Evolutionary conservation across 768 basidiomycete genomes (phyloP).

Genomic region (Suillus decipiens): DNA sequence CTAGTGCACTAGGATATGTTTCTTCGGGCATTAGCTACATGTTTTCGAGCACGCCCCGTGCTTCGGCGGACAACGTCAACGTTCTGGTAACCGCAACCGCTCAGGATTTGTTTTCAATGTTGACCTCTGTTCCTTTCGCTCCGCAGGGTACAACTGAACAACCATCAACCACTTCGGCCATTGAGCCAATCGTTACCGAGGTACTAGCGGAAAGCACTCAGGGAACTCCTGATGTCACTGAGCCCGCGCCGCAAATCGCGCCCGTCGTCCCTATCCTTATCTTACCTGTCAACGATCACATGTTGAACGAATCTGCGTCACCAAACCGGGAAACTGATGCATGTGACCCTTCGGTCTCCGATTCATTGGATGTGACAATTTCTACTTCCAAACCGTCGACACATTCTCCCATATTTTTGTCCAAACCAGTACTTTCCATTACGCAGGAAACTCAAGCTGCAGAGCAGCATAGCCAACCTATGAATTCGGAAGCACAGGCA

Average conservation of each 20-base stretch:
- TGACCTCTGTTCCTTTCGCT: background rate
- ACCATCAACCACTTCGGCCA: conserved; percentile 17
- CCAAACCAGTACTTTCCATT: conserved; percentile 2
- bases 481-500: background rate
- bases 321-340: background rate
- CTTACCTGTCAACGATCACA: conserved; percentile 45
- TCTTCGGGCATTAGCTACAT: background rate
- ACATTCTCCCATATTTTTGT: conserved; percentile 20
- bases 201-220: conserved; percentile 4
- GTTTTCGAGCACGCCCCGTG: background rate
- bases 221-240: conserved; percentile 7
- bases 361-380: conserved; percentile 5
- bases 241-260: conserved; percentile 22
- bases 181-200: conserved; percentile 18
- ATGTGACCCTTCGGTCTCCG: background rate
- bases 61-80: background rate
- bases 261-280: conserved; percentile 39
- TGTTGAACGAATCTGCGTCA: conserved; percentile 24
- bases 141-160: background rate
- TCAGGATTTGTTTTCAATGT: no score
- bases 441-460: conserved; percentile 2
- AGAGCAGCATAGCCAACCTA: background rate
- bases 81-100: background rate
- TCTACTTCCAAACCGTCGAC: conserved; percentile 18
- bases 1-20: background rate